Evolutionary conservation across 2,329 filamentous ascomycete species (phyloP).

Genomic region (Magnaporthiopsis incrustans): DNA sequence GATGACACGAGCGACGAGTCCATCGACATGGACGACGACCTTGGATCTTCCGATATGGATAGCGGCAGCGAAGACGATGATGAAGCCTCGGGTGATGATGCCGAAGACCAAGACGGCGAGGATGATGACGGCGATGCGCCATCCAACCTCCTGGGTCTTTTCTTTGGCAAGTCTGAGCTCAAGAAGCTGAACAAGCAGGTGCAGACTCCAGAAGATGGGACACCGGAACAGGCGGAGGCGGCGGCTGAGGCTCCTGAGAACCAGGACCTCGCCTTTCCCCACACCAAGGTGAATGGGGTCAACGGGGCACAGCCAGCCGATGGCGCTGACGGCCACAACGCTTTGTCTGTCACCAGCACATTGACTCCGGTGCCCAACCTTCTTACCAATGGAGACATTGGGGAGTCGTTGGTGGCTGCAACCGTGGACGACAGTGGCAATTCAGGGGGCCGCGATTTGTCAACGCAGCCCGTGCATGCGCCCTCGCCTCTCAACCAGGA

Average conservation of each 20-base stretch:
- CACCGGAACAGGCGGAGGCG: conserved; percentile 27
- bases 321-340: neutral
- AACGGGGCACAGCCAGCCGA: neutral
- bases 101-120: conserved; percentile 30
- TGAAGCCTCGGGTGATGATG: conserved; percentile 37
- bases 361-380: neutral
- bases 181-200: conserved; percentile 40
- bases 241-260: conserved; percentile 5
- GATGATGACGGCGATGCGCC: conserved; percentile 22
- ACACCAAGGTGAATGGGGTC: conserved; percentile 3
- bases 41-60: conserved; percentile 50
- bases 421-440: neutral
- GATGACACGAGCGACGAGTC: conserved; percentile 56
- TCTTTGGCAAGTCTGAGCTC: conserved; percentile 52
- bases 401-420: neutral
- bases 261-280: neutral
- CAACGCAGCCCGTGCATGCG: neutral
- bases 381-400: neutral
- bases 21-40: conserved; percentile 60
- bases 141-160: conserved; percentile 42
- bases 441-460: neutral
- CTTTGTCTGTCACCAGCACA: neutral
- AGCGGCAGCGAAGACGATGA: conserved; percentile 34
- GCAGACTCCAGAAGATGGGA: conserved; percentile 16
- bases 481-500: neutral